Evolutionary conservation across 345 rosid species (phyloP).

Genomic region (Pugionium dolabratum): DNA sequence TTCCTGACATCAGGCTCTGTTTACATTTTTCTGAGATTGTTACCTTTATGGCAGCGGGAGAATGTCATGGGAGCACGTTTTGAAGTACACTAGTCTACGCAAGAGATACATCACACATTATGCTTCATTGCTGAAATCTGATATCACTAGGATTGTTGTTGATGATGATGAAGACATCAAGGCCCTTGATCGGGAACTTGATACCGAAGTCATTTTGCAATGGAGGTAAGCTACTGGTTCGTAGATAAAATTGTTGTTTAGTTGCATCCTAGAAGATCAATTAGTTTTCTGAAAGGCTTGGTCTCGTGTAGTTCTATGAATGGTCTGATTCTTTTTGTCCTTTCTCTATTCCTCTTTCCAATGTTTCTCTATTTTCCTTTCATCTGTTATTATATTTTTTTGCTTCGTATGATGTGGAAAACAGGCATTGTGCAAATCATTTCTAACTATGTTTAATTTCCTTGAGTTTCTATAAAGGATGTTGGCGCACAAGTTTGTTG

Average conservation of each 20-base stretch:
- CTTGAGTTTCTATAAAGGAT: constrained; percentile 56
- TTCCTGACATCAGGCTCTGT: constrained; percentile 25
- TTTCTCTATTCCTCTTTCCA: constrained; percentile 3
- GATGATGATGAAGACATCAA: constrained; percentile 80
- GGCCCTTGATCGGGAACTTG: constrained; percentile 83
- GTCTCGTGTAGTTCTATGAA: constrained; percentile 17
- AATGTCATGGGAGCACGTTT: constrained; percentile 89
- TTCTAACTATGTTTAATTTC: constrained; percentile 16
- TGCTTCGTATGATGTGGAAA: constrained; percentile 15
- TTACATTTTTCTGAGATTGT: constrained; percentile 41
- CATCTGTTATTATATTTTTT: not conserved
- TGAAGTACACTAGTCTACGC: constrained; percentile 70
- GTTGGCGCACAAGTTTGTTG: constrained; percentile 95
- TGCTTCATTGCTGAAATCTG: constrained; percentile 89
- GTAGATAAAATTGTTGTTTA: not conserved
- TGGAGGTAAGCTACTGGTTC: constrained; percentile 73
- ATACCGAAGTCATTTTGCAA: constrained; percentile 85
- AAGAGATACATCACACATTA: constrained; percentile 85
- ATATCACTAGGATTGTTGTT: constrained; percentile 54
- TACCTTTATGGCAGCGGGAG: constrained; percentile 75
- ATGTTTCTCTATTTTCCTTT: constrained; percentile 24
- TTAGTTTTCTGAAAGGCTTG: constrained; percentile 15
- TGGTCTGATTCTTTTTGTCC: constrained; percentile 7
- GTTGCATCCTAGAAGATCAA: constrained; percentile 17
- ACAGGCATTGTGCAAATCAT: constrained; percentile 9